Conservation (phyloP, 192 early-diverging fungal species). For the Gorgonomyces haynaldii region DNA sequence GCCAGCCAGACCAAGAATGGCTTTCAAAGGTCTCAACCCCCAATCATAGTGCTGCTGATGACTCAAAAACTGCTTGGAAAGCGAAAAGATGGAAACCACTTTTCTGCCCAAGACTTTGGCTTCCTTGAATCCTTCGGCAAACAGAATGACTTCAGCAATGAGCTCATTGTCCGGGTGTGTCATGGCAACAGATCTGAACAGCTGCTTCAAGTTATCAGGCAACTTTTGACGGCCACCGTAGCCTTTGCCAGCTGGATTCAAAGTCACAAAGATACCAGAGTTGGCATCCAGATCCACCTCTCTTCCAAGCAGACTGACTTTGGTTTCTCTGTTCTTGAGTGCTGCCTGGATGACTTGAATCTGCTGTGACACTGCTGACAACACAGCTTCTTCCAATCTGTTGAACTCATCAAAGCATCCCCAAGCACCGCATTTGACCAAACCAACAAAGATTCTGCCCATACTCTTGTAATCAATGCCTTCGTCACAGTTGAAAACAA, state of each 20-base stretch:
- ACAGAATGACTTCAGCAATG: slow-evolving; percentile 46
- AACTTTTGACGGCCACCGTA: slow-evolving; percentile 51
- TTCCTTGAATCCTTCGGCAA: slow-evolving; percentile 45
- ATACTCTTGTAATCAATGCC: slow-evolving; percentile 56
- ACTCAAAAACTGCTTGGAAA: slow-evolving; percentile 41
- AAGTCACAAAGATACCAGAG: slow-evolving; percentile 50
- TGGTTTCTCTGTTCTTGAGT: slow-evolving; percentile 24
- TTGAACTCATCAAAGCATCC: slow-evolving; percentile 57
- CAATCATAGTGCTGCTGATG: slow-evolving; percentile 51
- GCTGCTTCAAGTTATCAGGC: slow-evolving; percentile 49
- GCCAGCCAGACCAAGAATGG: slow-evolving; percentile 37
- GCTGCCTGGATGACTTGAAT: slow-evolving; percentile 51
- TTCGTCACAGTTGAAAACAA: slow-evolving; percentile 55
- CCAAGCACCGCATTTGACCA: slow-evolving; percentile 53
- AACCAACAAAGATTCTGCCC: slow-evolving; percentile 50
- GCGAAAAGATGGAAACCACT: slow-evolving; percentile 42
- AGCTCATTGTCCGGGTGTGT: slow-evolving; percentile 51
- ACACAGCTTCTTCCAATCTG: slow-evolving; percentile 44
- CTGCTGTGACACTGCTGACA: slow-evolving; percentile 52
- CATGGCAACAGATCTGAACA: slow-evolving; percentile 51
- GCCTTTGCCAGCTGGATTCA: slow-evolving; percentile 51
- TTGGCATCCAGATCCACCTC: slow-evolving; percentile 35
- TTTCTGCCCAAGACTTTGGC: slow-evolving; percentile 44
- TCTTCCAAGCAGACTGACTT: slow-evolving; percentile 32
- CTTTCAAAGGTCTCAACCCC: slow-evolving; percentile 46